Evolutionary conservation across 1,139 yeast genomes (phyloP).

Genomic region (Blastobotrys proliferans): DNA sequence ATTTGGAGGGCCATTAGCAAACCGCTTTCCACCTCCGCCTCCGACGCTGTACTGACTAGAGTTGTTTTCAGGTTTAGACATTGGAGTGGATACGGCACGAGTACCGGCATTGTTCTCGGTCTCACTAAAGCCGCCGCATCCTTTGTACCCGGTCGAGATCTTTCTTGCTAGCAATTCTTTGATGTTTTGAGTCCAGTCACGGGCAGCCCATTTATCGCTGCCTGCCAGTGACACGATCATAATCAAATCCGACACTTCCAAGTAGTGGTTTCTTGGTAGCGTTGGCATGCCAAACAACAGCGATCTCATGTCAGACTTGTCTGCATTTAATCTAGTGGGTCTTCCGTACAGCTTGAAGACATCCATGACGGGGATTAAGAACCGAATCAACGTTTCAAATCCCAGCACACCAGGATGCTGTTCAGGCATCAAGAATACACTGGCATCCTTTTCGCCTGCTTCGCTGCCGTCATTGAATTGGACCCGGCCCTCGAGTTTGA

Average conservation of each 20-base stretch:
- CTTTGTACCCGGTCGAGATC: constrained; percentile 69
- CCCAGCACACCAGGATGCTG: constrained; percentile 92
- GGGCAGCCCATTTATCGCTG: constrained; percentile 56
- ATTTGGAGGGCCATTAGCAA: constrained; percentile 9
- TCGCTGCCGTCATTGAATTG: constrained; percentile 47
- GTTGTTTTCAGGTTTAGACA: not conserved
- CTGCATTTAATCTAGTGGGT: constrained; percentile 84
- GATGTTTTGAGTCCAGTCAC: constrained; percentile 65
- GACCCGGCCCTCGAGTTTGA: constrained; percentile 81
- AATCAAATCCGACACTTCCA: constrained; percentile 55
- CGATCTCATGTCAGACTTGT: constrained; percentile 73
- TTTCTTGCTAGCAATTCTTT: constrained; percentile 62
- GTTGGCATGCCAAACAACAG: constrained; percentile 89
- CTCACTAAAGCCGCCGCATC: constrained; percentile 64
- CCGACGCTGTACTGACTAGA: not conserved
- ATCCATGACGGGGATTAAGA: constrained; percentile 79
- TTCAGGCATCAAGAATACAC: constrained; percentile 94
- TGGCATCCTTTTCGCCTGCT: constrained; percentile 59
- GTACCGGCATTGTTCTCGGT: no score
- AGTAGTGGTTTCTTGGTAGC: constrained; percentile 79
- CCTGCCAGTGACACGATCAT: constrained; percentile 41
- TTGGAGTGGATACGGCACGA: constrained; percentile 4
- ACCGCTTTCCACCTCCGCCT: not conserved
- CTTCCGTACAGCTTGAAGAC: constrained; percentile 88
- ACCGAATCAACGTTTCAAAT: constrained; percentile 86